Evolutionary conservation across 176 grass and related monocot species (phyloP).

Genomic region (Musa itinerans): DNA sequence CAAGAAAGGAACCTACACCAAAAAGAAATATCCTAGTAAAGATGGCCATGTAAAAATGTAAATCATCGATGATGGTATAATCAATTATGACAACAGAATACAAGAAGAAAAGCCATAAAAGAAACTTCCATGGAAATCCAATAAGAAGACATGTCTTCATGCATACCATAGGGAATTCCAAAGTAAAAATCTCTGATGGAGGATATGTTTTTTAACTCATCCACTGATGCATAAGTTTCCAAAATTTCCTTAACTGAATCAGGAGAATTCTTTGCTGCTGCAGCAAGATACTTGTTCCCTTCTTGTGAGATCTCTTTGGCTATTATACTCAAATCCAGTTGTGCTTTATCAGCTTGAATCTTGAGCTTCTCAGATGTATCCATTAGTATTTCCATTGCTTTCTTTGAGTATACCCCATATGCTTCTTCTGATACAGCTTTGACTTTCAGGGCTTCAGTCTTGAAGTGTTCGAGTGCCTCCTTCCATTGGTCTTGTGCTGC

Average conservation of each 20-base stretch:
- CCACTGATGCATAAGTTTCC: slow-evolving; percentile 36
- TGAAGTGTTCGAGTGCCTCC: slow-evolving; percentile 59
- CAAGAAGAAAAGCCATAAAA: not conserved
- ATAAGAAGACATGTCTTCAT: not conserved
- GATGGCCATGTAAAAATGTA: no score
- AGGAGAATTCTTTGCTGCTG: slow-evolving; percentile 68
- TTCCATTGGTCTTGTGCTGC: slow-evolving; percentile 57
- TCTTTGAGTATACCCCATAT: slow-evolving; percentile 69
- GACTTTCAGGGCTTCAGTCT: slow-evolving; percentile 51
- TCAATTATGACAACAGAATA: not conserved
- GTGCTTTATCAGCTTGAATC: slow-evolving; percentile 77
- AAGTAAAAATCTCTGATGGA: slow-evolving; percentile 78
- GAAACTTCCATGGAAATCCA: not conserved
- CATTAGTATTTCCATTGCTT: slow-evolving; percentile 47
- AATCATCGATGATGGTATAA: no score
- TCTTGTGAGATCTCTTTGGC: slow-evolving; percentile 55
- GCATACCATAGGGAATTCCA: slow-evolving; percentile 78
- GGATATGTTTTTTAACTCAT: slow-evolving; percentile 46
- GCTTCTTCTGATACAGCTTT: slow-evolving; percentile 40
- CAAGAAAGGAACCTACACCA: slow-evolving; percentile 66
- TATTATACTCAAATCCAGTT: slow-evolving; percentile 52
- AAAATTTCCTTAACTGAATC: slow-evolving; percentile 63
- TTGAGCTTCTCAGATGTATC: slow-evolving; percentile 57
- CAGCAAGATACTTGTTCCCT: slow-evolving; percentile 58
- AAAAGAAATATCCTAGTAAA: not conserved